Evolutionary conservation across 345 rosid genomes (phyloP).

Genomic region (Lenwebbia sp.): DNA sequence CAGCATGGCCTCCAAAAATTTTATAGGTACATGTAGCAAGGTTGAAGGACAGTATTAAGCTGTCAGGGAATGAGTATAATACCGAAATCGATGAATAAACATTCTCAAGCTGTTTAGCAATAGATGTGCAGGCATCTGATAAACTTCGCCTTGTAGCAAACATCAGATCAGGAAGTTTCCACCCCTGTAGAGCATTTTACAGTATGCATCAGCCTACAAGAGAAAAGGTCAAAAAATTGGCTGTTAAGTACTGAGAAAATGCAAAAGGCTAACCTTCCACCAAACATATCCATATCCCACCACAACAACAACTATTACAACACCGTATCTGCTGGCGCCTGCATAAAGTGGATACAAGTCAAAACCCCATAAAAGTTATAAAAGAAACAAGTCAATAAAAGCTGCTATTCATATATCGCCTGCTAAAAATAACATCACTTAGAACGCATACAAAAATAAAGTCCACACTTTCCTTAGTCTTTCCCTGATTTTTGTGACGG

Average conservation of each 20-base stretch:
- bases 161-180: slow-evolving; percentile 92
- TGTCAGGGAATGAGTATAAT: slow-evolving; percentile 2
- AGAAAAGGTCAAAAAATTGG: not conserved
- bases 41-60: not conserved
- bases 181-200: slow-evolving; percentile 44
- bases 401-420: not conserved
- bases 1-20: not conserved
- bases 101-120: slow-evolving; percentile 68
- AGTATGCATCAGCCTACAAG: not conserved
- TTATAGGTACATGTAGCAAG: not conserved
- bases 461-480: not conserved
- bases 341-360: slow-evolving; percentile 3
- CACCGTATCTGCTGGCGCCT: slow-evolving; percentile 47
- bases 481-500: not conserved
- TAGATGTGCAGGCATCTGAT: slow-evolving; percentile 67
- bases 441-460: not conserved
- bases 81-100: slow-evolving; percentile 68
- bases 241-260: not conserved
- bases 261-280: slow-evolving; percentile 54
- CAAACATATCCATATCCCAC: slow-evolving; percentile 67
- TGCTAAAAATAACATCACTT: not conserved
- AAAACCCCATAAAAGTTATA: not conserved
- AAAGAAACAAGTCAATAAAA: not conserved
- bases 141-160: slow-evolving; percentile 87
- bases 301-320: slow-evolving; percentile 34